Evolutionary conservation across 805 yeast species (phyloP), one percentile per base, ranked within the genome.

Genomic region (Yamadazyma sp.): DNA sequence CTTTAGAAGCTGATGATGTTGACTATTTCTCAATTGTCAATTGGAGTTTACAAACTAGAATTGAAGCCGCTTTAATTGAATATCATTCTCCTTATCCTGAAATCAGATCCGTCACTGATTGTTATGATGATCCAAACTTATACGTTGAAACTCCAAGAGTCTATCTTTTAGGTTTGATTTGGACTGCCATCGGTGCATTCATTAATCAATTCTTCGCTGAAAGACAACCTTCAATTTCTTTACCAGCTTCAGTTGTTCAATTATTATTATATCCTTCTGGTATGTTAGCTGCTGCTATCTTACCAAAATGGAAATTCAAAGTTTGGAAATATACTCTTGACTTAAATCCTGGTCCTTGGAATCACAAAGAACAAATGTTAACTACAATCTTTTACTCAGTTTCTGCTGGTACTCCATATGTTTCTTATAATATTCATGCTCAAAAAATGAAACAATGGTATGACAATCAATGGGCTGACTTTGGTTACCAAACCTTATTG

Each of bases 31-130:
- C 36, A 7, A 30, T 55, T 35, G 47, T 51, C 40, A 41, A 58
- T 22, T 60, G 67, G 66, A 40, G 43, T 7, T 48, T 66, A 12
- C 65, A 63, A 27, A 53, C 58, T 23, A 58, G 56, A 39, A 50
- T 65, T 21, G 69, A 70, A 38, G 77, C 77, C 4, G 67, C 63
- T 20, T 49, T 73, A 27, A 58, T 58, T 13, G 60, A 58, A 12
- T 62, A 39, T 44, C 69, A 66, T 49, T 73, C 80, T 5, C 82
- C 83, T 4, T 78, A 78, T 43, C 81, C 84, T 1, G 86, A 80
- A 47, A 80, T 80, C 10, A 58, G 86, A 24, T 78, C 85, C 7
- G 73, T 80, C 13, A 78, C 78, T n/a, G 79, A 76, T 12, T 73
- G 79, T 9, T 60, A 47, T 33, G 84, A 79, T 44, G 80, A 79